phyloP scores from a whole-genome alignment of 768 basidiomycete genomes.

The Leccinum arenicola region DNA sequence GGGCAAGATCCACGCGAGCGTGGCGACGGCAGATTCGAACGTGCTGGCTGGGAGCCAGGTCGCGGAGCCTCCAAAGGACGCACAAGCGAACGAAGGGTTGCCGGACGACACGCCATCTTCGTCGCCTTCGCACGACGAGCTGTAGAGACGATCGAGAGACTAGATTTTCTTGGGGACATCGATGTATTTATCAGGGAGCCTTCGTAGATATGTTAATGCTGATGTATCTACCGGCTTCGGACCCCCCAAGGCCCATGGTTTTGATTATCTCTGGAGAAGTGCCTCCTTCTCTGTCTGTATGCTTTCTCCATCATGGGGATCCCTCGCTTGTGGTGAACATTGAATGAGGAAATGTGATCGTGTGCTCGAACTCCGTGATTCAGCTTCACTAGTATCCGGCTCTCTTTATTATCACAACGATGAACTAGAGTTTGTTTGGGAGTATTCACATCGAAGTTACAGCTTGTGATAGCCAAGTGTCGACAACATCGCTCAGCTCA shows the following conservation, averaged over 20 bases:
- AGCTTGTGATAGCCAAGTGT: too few species aligned
- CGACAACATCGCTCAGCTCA: too few species aligned
- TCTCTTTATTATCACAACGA: too few species aligned
- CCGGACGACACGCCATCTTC: neutral
- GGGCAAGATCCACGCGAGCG: slow-evolving; percentile 65
- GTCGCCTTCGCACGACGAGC: neutral
- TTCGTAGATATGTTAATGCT: neutral
- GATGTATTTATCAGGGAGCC: neutral
- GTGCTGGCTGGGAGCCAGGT: slow-evolving; percentile 49
- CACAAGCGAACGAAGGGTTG: neutral
- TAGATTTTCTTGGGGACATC: neutral
- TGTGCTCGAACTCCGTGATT: too few species aligned
- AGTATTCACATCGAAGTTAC: too few species aligned
- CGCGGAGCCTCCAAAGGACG: neutral
- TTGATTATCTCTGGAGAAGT: neutral
- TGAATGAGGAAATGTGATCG: too few species aligned
- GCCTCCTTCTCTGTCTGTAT: neutral
- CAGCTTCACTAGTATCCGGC: too few species aligned
- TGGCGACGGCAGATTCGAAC: slow-evolving; percentile 66
- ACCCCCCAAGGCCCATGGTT: neutral
- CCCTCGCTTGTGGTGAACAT: too few species aligned
- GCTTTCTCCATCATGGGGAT: too few species aligned
- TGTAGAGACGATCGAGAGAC: slow-evolving; percentile 1
- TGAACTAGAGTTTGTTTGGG: too few species aligned
- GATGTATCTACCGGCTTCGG: neutral